Conservation (phyloP, 2,329 filamentous ascomycete species). For the Paraconiothyrium sp. region DNA sequence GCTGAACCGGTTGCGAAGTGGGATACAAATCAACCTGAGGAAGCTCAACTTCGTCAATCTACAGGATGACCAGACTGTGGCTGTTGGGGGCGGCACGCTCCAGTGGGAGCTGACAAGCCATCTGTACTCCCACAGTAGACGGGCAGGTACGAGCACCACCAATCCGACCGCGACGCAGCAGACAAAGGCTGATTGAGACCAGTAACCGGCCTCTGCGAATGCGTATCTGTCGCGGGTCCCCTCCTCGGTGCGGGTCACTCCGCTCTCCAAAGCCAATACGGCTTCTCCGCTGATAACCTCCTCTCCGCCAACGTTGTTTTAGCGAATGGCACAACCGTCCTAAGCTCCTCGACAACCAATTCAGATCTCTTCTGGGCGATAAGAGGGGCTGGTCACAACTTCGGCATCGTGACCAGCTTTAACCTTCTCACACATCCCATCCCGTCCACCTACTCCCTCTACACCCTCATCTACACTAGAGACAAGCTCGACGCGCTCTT, state of each 20-base stretch:
- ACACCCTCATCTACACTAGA: conserved; percentile 14
- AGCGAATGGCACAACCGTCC: conserved; percentile 41
- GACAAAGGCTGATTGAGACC: background rate
- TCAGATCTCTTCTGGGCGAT: conserved; percentile 52
- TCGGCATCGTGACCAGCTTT: conserved; percentile 44
- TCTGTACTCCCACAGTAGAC: conserved; percentile 30
- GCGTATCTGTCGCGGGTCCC: conserved; percentile 61
- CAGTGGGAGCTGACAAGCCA: conserved; percentile 36
- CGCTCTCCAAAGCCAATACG: conserved; percentile 34
- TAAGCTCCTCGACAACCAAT: conserved; percentile 38
- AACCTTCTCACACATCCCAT: conserved; percentile 10
- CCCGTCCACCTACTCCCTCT: conserved; percentile 15
- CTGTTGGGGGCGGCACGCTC: conserved; percentile 39
- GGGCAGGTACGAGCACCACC: conserved; percentile 21
- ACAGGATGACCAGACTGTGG: conserved; percentile 26
- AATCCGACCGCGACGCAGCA: no score
- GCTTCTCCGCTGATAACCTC: conserved; percentile 23
- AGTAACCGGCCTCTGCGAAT: conserved; percentile 34
- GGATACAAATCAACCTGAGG: conserved; percentile 46
- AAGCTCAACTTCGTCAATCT: conserved; percentile 36
- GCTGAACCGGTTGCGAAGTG: conserved; percentile 21
- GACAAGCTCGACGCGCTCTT: conserved; percentile 18
- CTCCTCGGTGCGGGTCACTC: conserved; percentile 67
- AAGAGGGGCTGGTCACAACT: conserved; percentile 50
- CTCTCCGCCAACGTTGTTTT: conserved; percentile 36